Percentiles rank a stretch among this genome's conserved stretches.
Conservation (phyloP, 257 asterid genomes). For the Parsonsia alboflavescens region DNA sequence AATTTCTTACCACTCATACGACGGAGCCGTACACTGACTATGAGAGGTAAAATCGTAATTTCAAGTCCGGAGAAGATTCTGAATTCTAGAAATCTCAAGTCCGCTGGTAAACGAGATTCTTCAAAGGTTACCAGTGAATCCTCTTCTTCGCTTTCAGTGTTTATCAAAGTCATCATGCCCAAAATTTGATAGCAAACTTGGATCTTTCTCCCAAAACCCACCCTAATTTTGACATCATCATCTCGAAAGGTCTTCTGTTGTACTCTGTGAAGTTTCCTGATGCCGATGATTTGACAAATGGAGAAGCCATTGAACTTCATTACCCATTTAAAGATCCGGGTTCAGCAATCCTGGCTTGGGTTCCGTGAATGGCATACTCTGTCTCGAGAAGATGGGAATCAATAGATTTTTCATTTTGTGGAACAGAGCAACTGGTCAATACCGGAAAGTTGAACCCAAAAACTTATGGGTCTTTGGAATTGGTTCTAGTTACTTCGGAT, state of each 20-base stretch:
- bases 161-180: not conserved
- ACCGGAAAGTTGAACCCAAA: not conserved
- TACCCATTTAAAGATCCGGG: not conserved
- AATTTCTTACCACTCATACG: no score
- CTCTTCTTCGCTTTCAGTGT: not conserved
- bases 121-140: not conserved
- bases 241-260: not conserved
- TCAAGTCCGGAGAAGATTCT: no score
- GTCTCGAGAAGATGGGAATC: no score
- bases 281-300: not conserved
- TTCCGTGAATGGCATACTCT: not conserved
- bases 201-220: not conserved
- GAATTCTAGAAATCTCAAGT: not conserved
- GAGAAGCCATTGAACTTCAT: not conserved
- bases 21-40: no score
- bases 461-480: not conserved
- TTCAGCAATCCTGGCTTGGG: not conserved
- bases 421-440: not conserved
- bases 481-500: not conserved
- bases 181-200: not conserved
- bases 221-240: not conserved
- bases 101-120: not conserved
- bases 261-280: not conserved
- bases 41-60: no score
- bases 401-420: not conserved